These are phyloP conservation scores for Pistacia integerrima DNA, from an alignment of 345 rosid genomes.

Conservation along the genomic window DNA sequence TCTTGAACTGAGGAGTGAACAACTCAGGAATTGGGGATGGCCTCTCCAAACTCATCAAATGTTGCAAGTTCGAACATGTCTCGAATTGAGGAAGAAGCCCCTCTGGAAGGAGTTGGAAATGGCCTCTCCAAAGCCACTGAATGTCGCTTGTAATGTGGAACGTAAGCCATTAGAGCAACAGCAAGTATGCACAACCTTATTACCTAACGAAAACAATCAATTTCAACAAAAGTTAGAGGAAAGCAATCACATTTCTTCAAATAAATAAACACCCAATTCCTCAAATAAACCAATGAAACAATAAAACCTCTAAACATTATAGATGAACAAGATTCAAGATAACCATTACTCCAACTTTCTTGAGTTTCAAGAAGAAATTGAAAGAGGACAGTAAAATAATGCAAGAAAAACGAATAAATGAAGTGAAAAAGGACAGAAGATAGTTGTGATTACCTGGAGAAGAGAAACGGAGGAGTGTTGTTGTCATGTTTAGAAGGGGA, in stretches of 20 bases:
- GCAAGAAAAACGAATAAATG: too few relatives aligned
- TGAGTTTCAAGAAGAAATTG: too few relatives aligned
- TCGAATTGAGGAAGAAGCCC: slow-evolving; percentile 29
- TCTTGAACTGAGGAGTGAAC: slow-evolving; percentile 27
- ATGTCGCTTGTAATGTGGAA: slow-evolving; percentile 68
- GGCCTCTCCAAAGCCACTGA: slow-evolving; percentile 30
- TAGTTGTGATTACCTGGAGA: too few relatives aligned
- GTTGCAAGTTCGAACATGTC: slow-evolving; percentile 18
- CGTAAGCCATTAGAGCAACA: slow-evolving; percentile 48
- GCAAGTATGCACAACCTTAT: background rate
- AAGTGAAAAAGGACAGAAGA: too few relatives aligned
- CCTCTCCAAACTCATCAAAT: background rate
- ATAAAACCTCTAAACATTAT: background rate
- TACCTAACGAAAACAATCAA: slow-evolving; percentile 7
- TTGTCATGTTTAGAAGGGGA: too few relatives aligned
- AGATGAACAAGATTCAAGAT: too few relatives aligned
- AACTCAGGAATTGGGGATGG: slow-evolving; percentile 39
- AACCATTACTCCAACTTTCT: too few relatives aligned
- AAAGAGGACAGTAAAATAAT: too few relatives aligned
- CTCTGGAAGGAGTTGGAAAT: slow-evolving; percentile 32
- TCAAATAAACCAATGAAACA: background rate
- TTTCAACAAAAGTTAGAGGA: background rate
- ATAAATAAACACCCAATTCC: slow-evolving; percentile 3
- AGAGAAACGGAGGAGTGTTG: too few relatives aligned
- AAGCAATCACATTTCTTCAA: background rate